Conservation (phyloP, 352 stramenopile species). For the Globisporangium recalcitrans region DNA sequence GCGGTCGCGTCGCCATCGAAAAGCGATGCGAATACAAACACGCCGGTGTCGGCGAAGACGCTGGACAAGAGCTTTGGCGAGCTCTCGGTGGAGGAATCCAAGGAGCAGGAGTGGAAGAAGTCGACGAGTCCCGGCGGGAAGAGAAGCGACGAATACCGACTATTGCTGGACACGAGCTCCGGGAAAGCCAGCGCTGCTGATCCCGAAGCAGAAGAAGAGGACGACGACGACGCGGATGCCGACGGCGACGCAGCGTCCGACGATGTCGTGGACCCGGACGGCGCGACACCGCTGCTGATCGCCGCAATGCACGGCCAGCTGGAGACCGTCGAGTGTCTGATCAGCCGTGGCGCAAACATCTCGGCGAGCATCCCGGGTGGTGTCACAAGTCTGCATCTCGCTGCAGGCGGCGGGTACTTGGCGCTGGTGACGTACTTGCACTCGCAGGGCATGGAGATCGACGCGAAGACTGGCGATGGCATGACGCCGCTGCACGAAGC, state of each 20-base stretch:
- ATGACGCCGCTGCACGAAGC: slow-evolving; percentile 52
- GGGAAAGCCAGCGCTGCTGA: neutral
- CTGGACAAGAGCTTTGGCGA: slow-evolving; percentile 15
- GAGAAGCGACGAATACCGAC: slow-evolving; percentile 2
- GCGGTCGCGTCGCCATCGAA: neutral
- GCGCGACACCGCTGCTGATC: slow-evolving; percentile 50
- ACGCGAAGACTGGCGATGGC: slow-evolving; percentile 31
- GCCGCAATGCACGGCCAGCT: slow-evolving; percentile 55
- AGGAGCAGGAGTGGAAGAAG: slow-evolving; percentile 16
- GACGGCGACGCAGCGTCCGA: slow-evolving; percentile 8
- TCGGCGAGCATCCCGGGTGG: slow-evolving; percentile 37
- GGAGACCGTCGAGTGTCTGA: slow-evolving; percentile 45
- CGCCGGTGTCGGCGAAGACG: slow-evolving; percentile 16
- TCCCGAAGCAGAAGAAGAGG: neutral
- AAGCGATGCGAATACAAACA: slow-evolving; percentile 21
- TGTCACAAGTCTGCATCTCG: slow-evolving; percentile 45
- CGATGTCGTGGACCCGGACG: slow-evolving; percentile 25
- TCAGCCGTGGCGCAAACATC: slow-evolving; percentile 37
- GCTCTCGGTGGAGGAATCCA: slow-evolving; percentile 17
- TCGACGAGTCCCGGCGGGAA: slow-evolving; percentile 6
- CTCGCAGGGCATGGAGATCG: slow-evolving; percentile 30
- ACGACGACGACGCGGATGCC: neutral
- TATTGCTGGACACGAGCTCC: neutral
- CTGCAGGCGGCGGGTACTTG: slow-evolving; percentile 37
- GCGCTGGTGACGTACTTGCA: slow-evolving; percentile 40